Conservation (phyloP, 139 green algal species). For the Coelastrella sp. region DNA sequence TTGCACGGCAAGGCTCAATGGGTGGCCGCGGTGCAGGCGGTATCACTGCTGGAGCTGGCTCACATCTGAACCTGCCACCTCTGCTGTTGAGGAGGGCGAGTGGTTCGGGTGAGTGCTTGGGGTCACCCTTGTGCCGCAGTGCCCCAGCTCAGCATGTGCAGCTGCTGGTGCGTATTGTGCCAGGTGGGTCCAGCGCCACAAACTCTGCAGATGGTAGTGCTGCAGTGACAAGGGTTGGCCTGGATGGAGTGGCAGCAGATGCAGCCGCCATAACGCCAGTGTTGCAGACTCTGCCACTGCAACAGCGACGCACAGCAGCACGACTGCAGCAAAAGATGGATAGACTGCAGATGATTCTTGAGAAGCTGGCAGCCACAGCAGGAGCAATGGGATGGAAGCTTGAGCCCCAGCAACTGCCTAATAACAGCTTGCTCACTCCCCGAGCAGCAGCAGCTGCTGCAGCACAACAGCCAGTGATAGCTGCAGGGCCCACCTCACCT, state of each 20-base stretch:
- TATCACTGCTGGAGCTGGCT: background rate
- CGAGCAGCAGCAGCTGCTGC: conserved; percentile 3
- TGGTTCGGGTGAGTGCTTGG: background rate
- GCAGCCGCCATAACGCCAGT: background rate
- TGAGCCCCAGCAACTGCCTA: background rate
- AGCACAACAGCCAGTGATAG: background rate
- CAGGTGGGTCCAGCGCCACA: background rate
- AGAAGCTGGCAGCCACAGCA: conserved; percentile 14
- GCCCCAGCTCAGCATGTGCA: conserved; percentile 1
- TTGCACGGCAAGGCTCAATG: background rate
- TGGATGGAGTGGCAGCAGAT: background rate
- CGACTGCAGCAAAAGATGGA: conserved; percentile 28
- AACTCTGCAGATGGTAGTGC: background rate
- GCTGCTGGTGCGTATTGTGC: conserved; percentile 31
- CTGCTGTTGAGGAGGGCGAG: background rate
- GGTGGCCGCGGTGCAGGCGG: background rate
- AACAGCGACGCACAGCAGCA: conserved; percentile 1
- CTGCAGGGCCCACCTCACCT: background rate
- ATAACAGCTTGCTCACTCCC: background rate
- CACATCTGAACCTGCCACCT: background rate
- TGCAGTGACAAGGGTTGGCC: background rate
- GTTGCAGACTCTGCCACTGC: background rate
- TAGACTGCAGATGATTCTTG: conserved; percentile 17
- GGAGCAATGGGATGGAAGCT: conserved; percentile 29
- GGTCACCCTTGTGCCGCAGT: background rate